Conservation (phyloP, 179 eudicot genomes). For the Drosera spatulata region DNA sequence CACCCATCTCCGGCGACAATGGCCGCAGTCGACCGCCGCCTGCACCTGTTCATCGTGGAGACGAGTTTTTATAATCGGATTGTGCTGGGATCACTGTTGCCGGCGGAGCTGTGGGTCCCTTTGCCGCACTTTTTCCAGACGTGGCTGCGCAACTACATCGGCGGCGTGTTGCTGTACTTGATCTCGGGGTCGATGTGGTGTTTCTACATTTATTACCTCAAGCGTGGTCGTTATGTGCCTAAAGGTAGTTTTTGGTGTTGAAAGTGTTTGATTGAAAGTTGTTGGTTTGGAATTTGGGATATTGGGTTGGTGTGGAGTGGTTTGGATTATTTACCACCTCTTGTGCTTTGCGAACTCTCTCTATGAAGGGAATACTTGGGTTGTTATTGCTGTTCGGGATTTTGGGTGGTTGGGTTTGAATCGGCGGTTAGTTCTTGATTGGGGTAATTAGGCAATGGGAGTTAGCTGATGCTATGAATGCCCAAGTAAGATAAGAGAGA, state of each 20-base stretch:
- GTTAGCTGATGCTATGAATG: no score
- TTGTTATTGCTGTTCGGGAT: no score
- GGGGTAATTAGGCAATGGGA: no score
- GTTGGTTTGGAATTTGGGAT: no score
- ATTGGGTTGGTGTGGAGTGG: no score
- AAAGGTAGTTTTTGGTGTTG: slow-evolving; percentile 37
- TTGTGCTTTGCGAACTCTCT: no score
- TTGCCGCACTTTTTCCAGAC: slow-evolving; percentile 65
- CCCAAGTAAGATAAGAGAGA: no score
- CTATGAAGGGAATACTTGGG: no score
- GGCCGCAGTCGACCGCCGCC: slow-evolving; percentile 14
- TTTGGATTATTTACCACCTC: no score
- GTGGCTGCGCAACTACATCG: slow-evolving; percentile 82
- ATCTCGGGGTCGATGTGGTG: slow-evolving; percentile 79
- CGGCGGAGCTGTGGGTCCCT: slow-evolving; percentile 35
- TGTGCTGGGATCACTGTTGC: slow-evolving; percentile 41
- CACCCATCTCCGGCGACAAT: not conserved
- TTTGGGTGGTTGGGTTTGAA: no score
- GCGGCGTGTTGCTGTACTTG: slow-evolving; percentile 45
- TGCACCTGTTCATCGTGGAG: slow-evolving; percentile 29
- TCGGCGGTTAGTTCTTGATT: no score
- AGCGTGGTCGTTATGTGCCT: slow-evolving; percentile 65
- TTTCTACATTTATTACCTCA: slow-evolving; percentile 68
- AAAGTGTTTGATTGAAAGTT: no score
- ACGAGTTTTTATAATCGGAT: slow-evolving; percentile 46